Evolutionary conservation across 352 stramenopile genomes (phyloP).

Genomic region (Saprolegnia parasitica): DNA sequence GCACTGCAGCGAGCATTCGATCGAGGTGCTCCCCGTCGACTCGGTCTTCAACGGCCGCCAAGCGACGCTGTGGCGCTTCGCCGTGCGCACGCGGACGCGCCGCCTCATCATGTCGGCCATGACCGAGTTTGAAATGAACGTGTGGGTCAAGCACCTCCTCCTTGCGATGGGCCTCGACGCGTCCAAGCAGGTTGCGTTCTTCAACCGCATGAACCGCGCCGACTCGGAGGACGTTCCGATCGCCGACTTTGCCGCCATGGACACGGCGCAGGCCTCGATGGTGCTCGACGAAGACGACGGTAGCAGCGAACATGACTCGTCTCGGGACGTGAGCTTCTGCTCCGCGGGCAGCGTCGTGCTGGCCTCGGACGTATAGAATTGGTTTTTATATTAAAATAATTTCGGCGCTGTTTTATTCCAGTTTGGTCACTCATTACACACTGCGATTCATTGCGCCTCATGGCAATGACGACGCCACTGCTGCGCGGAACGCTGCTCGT

Average conservation of each 20-base stretch:
- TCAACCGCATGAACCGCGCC: conserved; percentile 2
- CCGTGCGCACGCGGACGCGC: conserved; percentile 8
- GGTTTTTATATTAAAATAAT: no score
- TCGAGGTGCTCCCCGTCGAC: conserved; percentile 26
- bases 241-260: background rate
- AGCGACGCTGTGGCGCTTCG: conserved; percentile 26
- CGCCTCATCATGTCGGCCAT: conserved; percentile 23
- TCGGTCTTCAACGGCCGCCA: conserved; percentile 25
- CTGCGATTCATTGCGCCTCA: no score
- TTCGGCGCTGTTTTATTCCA: no score
- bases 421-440: no score
- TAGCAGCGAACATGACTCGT: no score
- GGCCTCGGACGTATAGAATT: no score
- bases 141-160: conserved; percentile 18
- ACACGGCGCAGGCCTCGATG: background rate
- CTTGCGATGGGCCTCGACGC: conserved; percentile 7
- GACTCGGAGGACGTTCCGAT: conserved; percentile 10
- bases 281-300: background rate
- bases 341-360: no score
- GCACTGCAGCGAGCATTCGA: conserved; percentile 6
- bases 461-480: no score
- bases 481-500: background rate
- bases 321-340: no score
- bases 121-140: conserved; percentile 28
- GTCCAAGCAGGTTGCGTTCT: background rate